phyloP scores from a whole-genome alignment of 2,329 filamentous ascomycete species.

The Cercospora zeina region DNA sequence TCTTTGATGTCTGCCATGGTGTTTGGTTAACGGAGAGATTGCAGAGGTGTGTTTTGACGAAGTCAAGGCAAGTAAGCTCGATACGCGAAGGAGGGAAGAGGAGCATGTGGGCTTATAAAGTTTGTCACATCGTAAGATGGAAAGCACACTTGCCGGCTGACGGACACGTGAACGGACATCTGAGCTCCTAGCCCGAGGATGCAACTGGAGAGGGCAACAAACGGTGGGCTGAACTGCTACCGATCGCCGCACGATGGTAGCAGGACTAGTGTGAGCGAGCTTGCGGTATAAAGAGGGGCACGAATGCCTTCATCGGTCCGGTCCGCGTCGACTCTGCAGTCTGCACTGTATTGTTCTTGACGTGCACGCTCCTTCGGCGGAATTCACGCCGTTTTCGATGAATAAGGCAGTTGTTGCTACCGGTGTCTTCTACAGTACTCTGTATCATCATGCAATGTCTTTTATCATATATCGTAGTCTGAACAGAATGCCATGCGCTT shows the following conservation, averaged over 20 bases:
- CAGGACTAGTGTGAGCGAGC: conserved; percentile 2
- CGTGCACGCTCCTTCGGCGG: too few relatives aligned
- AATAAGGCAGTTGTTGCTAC: neutral
- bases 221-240: neutral
- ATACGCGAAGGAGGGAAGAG: neutral
- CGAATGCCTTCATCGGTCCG: neutral
- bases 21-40: neutral
- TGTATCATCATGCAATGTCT: conserved; percentile 11
- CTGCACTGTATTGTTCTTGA: neutral
- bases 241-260: neutral
- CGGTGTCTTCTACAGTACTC: neutral
- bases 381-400: neutral
- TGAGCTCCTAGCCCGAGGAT: conserved; percentile 7
- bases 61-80: neutral
- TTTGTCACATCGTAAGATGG: neutral
- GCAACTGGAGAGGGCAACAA: neutral
- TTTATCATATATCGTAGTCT: neutral
- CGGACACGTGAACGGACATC: neutral
- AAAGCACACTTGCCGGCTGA: neutral
- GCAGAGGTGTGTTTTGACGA: neutral
- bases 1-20: conserved; percentile 35
- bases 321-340: neutral
- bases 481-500: neutral
- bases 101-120: neutral
- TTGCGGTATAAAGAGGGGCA: conserved; percentile 2